Evolutionary conservation across 75 land plant genomes (phyloP), one percentile per base, ranked within the genome.

Genomic region (Sequoiadendron giganteum): DNA sequence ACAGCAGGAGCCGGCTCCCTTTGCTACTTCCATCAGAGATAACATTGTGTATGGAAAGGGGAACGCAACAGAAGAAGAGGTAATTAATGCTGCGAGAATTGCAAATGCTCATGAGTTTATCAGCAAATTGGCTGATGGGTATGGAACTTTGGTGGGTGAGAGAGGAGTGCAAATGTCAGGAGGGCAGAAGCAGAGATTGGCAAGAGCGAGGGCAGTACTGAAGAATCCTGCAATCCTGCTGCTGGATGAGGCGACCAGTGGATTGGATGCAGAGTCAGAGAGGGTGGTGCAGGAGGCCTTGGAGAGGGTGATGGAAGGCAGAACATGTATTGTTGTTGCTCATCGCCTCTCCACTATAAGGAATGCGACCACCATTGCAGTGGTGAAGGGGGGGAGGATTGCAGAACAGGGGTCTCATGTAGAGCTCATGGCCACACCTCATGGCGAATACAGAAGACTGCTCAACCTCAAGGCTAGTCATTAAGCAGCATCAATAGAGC

Each of bases 161-260:
- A 88, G 90, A 73, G 96, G 96, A 21, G 83, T 91, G 40, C 91
- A 95, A 76, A 89, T 95, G 38, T 93, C 94, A 3, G 93, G 93
- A 1, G 94, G 94, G 56, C 95, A 94, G 75, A 94, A 94, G 88
- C 95, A 94, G 86, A 88, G 95, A 89, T 90, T 93, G 55, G 94
- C 95, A 49, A 92, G 93, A 25, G 96, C 96, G 3, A 89, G 96
- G 84, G 88, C 96, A 40, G 86, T 95, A 14, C 87, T 92, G 68
- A 93, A 93, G 85, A 91, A 79, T 34, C 94, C 94, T 0, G 86
- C 87, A 43, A 92, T 95, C 65, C 52, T 95, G 83, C 89, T 95
- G 70, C 88, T 95, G 1, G 95, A 95, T 88, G 95, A 95, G 86
- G 94, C 95, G n/a, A 94, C 95, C 54, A 94, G 95, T 85, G 93